Evolutionary conservation across 2,329 filamentous ascomycete genomes (phyloP).

Genomic region (Pseudocercospora pini-densiflorae): DNA sequence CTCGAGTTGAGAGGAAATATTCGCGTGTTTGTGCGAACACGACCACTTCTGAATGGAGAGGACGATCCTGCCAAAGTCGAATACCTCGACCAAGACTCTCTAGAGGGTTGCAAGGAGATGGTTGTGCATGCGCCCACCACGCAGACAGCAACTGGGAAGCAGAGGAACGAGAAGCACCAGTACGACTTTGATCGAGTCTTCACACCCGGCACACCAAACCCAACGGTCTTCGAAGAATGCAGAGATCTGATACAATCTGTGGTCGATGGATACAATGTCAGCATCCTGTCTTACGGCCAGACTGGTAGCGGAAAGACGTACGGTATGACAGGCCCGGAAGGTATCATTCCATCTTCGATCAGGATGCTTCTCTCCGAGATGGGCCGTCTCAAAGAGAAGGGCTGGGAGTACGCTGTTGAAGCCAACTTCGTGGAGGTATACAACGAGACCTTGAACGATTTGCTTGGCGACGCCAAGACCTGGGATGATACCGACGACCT

Average conservation of each 20-base stretch:
- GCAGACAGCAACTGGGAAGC: conserved; percentile 75
- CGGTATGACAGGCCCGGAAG: conserved; percentile 89
- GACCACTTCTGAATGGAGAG: conserved; percentile 69
- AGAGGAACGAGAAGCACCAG: conserved; percentile 77
- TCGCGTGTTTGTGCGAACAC: conserved; percentile 94
- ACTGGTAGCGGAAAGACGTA: conserved; percentile 96
- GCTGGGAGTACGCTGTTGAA: conserved; percentile 93
- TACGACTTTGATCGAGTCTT: conserved; percentile 97
- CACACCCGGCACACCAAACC: conserved; percentile 74
- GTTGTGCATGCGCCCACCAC: conserved; percentile 82
- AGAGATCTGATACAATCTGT: conserved; percentile 96
- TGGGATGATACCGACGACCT: conserved; percentile 54
- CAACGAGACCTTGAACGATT: conserved; percentile 94
- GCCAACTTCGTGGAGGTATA: conserved; percentile 97
- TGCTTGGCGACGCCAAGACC: conserved; percentile 73
- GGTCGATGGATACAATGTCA: conserved; percentile 96
- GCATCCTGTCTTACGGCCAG: conserved; percentile 98
- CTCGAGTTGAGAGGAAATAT: conserved; percentile 99
- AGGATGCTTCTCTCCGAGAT: conserved; percentile 93
- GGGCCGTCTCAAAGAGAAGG: conserved; percentile 81
- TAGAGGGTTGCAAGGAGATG: conserved; percentile 86
- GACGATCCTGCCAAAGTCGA: conserved; percentile 73
- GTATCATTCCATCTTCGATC: conserved; percentile 94
- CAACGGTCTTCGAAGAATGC: conserved; percentile 92
- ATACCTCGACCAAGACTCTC: conserved; percentile 69